A percentile compares a stretch with the other conserved stretches of the same genome.
These are phyloP conservation scores for Botrytis paeoniae DNA, from an alignment of 2,329 filamentous ascomycete genomes.

Conservation along the genomic window DNA sequence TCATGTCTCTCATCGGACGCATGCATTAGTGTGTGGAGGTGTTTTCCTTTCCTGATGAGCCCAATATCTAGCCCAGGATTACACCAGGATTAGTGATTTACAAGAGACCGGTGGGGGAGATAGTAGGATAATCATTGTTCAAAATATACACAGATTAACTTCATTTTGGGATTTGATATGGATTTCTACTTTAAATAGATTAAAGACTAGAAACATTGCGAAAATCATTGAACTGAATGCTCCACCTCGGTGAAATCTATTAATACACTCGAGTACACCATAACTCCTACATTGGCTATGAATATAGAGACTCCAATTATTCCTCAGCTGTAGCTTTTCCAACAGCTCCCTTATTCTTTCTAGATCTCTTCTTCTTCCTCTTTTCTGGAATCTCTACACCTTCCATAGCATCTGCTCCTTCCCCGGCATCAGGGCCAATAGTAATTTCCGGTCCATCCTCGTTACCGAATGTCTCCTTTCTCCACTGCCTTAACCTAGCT, in stretches of 20 bases:
- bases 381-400: constrained; percentile 40
- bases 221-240: background rate
- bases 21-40: constrained; percentile 1
- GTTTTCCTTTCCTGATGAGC: background rate
- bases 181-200: background rate
- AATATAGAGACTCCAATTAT: background rate
- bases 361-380: constrained; percentile 54
- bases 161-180: background rate
- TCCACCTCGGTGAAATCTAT: constrained; percentile 9
- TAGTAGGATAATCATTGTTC: background rate
- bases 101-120: background rate
- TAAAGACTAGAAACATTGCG: constrained; percentile 2
- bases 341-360: constrained; percentile 36
- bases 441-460: constrained; percentile 42
- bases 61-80: background rate
- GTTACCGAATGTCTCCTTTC: constrained; percentile 59
- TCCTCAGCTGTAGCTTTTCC: constrained; percentile 9
- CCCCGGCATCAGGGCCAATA: constrained; percentile 28
- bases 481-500: constrained; percentile 84
- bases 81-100: background rate
- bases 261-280: constrained; percentile 8
- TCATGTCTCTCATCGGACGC: constrained; percentile 9
- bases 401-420: constrained; percentile 30
- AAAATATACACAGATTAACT: background rate
- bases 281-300: background rate